phyloP scores from a whole-genome alignment of 306 rosid genomes.

The Citrullus mucosospermus region DNA sequence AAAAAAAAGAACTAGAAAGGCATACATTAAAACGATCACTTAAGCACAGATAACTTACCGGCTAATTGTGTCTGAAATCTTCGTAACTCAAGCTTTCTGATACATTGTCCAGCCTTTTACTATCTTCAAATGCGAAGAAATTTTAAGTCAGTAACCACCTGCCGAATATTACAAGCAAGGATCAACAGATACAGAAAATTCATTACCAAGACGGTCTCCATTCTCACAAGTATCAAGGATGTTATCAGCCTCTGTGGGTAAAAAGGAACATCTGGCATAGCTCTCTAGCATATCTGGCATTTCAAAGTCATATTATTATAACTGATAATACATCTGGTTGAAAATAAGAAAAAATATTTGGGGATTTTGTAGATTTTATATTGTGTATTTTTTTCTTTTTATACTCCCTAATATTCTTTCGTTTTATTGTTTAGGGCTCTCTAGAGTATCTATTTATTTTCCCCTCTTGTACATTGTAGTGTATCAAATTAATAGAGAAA shows the following conservation, averaged over 20 bases:
- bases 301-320: background rate
- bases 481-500: too few relatives aligned
- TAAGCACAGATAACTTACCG: constrained; percentile 8
- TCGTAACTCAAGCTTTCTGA: constrained; percentile 83
- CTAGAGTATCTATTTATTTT: too few relatives aligned
- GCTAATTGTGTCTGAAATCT: constrained; percentile 78
- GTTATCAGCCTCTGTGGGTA: constrained; percentile 47
- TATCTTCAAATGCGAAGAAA: constrained; percentile 27
- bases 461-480: too few relatives aligned
- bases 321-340: background rate
- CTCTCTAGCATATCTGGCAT: constrained; percentile 69
- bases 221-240: constrained; percentile 39
- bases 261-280: constrained; percentile 64
- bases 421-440: too few relatives aligned
- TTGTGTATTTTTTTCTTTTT: too few relatives aligned
- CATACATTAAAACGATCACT: background rate
- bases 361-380: too few relatives aligned
- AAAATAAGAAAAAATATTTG: too few relatives aligned
- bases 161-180: constrained; percentile 4
- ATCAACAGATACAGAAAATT: background rate
- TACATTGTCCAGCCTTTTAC: constrained; percentile 60
- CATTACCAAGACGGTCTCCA: constrained; percentile 66
- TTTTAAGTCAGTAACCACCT: constrained; percentile 13
- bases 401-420: too few relatives aligned
- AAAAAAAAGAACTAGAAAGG: background rate